Base-by-base conservation (phyloP, 1,284 basidiomycete genomes). In the Malassezia dermatis region DNA sequence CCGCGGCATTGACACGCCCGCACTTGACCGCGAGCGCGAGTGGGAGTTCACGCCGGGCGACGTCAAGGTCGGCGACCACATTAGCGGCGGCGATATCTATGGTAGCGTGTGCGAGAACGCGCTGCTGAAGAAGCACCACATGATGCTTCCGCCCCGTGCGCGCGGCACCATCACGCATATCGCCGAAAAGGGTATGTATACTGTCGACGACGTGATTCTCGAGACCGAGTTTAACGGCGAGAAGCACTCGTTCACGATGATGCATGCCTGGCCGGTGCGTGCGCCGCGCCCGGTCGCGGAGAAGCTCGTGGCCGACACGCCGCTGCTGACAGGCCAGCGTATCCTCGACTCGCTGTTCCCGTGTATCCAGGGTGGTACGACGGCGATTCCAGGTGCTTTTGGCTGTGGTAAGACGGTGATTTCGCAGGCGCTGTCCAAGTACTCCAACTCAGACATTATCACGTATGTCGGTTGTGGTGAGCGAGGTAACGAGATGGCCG, bases 371-470 rank as follows among this genome's bases (percentile, higher is more conserved):
- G 94, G 94, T 66, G 94, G 94, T 58, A 98, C 94, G 8, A 99
- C 94, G 7, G 90, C 93, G 60, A 99, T 98, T 76, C 94, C 94
- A 27, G 94, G 94, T 67, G 94, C 94, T 66, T 99, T 99, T 76
- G 94, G 94, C 71, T 96, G 93, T 68, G 76, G 76, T 35, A 77
- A 77, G 61, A 69, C 71, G 27, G 71, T 74, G 30, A 74, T 74
- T 59, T 71, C 68, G 3, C 71, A 74, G 57, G 94, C 93, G 12
- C 80, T 99, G 59, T 96, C 94, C 65, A 99, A 99, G 76, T 99
- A 85, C 78, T 99, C 94, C 31, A 99, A 99, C 80, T 95, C 91
- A 67, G 93, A 98, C 76, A 96, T 96, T 69, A 98, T 99, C 75
- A 85, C 96, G 65, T 99, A 99, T 75, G 94, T 99, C 67, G 94